phyloP scores from a whole-genome alignment of 306 rosid genomes.

The Benincasa hispida region DNA sequence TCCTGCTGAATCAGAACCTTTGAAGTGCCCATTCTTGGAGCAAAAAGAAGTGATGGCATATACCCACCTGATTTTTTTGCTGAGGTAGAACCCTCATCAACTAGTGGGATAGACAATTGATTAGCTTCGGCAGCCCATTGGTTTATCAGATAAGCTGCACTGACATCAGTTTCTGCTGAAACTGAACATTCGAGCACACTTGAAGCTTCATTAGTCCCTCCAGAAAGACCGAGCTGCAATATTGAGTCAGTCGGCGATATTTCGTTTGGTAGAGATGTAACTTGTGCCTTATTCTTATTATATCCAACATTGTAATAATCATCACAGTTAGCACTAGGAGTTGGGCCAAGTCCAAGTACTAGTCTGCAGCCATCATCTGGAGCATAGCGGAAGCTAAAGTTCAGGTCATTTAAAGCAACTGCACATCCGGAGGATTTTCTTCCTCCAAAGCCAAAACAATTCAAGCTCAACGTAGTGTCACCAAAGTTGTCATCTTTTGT shows the following conservation, averaged over 20 bases:
- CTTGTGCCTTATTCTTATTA: constrained; percentile 33
- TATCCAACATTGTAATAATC: constrained; percentile 31
- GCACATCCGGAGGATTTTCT: constrained; percentile 29
- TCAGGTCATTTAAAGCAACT: constrained; percentile 25
- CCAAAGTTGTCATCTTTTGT: constrained; percentile 43
- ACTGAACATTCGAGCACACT: constrained; percentile 42
- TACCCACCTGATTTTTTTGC: constrained; percentile 89
- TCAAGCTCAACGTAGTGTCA: constrained; percentile 65
- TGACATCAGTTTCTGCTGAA: constrained; percentile 45
- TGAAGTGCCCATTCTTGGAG: constrained; percentile 49
- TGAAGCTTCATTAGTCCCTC: constrained; percentile 56
- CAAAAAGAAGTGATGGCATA: constrained; percentile 85
- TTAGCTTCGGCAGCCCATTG: constrained; percentile 34
- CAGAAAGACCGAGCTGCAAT: constrained; percentile 86
- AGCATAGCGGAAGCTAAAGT: constrained; percentile 32
- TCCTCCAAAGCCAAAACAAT: constrained; percentile 49
- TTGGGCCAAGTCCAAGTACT: constrained; percentile 94
- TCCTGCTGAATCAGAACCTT: constrained; percentile 29
- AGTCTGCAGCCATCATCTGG: constrained; percentile 77
- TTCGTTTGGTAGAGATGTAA: constrained; percentile 26
- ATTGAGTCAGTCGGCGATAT: constrained; percentile 52
- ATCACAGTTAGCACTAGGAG: constrained; percentile 56
- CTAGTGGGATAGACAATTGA: constrained; percentile 41
- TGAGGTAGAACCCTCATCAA: constrained; percentile 87
- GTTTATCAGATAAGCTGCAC: constrained; percentile 22